Evolutionary conservation across 345 rosid genomes (phyloP).

Genomic region (Aurinia saxatilis): DNA sequence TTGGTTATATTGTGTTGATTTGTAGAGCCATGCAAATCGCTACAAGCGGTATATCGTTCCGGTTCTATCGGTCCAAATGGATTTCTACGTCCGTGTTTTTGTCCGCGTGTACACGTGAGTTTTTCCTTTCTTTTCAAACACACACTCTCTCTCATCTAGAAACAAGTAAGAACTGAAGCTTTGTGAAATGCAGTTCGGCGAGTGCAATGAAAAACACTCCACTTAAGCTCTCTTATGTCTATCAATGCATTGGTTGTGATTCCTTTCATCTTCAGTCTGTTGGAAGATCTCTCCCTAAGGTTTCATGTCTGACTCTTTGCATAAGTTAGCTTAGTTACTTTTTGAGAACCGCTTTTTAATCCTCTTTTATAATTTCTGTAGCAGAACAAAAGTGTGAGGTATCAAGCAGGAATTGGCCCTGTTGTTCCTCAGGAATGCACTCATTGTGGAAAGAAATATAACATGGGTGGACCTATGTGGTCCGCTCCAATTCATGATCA

Average conservation of each 20-base stretch:
- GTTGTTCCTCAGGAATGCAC: slow-evolving; percentile 83
- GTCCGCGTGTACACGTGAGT: slow-evolving; percentile 92
- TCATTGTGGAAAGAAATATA: slow-evolving; percentile 90
- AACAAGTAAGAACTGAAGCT: slow-evolving; percentile 4
- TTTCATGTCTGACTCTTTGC: slow-evolving; percentile 14
- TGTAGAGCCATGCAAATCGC: slow-evolving; percentile 98
- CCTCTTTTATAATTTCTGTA: neutral
- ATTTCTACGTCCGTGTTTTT: slow-evolving; percentile 92
- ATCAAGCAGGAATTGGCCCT: slow-evolving; percentile 95
- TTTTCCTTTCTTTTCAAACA: slow-evolving; percentile 6
- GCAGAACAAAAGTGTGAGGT: slow-evolving; percentile 79
- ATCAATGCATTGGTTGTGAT: slow-evolving; percentile 96
- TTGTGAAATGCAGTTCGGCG: slow-evolving; percentile 68
- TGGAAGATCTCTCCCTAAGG: slow-evolving; percentile 90
- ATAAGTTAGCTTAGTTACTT: neutral
- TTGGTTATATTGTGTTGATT: slow-evolving; percentile 7
- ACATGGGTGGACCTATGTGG: slow-evolving; percentile 99
- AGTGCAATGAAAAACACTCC: slow-evolving; percentile 98
- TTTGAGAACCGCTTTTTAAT: neutral
- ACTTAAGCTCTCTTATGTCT: slow-evolving; percentile 94
- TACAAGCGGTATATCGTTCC: slow-evolving; percentile 97
- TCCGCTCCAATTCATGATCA: slow-evolving; percentile 94
- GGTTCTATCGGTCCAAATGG: slow-evolving; percentile 89
- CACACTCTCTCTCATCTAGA: neutral
- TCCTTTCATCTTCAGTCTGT: slow-evolving; percentile 93